A percentile compares a stretch with the other conserved stretches of the same genome.
Evolutionary conservation across 441 rosid genomes (phyloP).

Genomic region (Euphorbia celastroides): DNA sequence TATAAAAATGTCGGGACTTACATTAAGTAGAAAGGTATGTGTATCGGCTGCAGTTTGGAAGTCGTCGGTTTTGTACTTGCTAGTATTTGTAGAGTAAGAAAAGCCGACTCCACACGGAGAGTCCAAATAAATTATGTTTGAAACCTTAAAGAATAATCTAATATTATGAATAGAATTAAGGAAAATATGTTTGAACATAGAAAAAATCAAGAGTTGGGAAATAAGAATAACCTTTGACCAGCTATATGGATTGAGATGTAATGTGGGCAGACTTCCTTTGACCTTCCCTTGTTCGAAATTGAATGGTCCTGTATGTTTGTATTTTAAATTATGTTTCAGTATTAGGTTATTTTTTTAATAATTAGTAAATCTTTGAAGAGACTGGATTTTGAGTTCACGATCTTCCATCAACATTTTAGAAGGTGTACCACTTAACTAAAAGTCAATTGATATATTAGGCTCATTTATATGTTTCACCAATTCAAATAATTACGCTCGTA

Average conservation of each 20-base stretch:
- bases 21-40: constrained; percentile 50
- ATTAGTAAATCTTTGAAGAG: too few relatives aligned
- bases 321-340: too few relatives aligned
- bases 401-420: too few relatives aligned
- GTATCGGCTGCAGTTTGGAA: constrained; percentile 41
- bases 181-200: not conserved
- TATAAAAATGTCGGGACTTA: not conserved
- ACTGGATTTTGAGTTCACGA: too few relatives aligned
- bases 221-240: constrained; percentile 54
- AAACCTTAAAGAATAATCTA: constrained; percentile 32
- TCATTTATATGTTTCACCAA: too few relatives aligned
- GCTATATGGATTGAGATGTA: constrained; percentile 53
- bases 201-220: not conserved
- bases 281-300: constrained; percentile 32
- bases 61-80: constrained; percentile 37
- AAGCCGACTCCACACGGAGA: constrained; percentile 57
- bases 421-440: too few relatives aligned
- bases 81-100: constrained; percentile 34
- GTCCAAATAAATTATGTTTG: constrained; percentile 54
- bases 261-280: constrained; percentile 32
- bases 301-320: constrained; percentile 54
- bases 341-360: too few relatives aligned
- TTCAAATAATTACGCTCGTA: too few relatives aligned
- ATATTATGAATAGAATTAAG: not conserved
- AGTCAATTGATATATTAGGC: too few relatives aligned